Evolutionary conservation across 192 early-diverging fungal genomes (phyloP).

Genomic region (Umbelopsis sp.): DNA sequence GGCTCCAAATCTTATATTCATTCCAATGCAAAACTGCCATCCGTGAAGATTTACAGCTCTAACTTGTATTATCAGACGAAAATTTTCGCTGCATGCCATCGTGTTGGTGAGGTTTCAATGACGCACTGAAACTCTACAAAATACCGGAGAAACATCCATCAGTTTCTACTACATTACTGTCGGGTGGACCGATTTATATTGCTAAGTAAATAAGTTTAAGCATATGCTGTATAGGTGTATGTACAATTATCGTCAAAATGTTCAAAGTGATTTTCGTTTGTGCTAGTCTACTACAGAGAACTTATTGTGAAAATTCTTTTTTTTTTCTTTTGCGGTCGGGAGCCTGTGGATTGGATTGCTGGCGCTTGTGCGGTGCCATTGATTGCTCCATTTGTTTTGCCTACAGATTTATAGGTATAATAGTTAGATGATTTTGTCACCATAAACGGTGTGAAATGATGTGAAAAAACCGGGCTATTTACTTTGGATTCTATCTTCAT

Average conservation of each 20-base stretch:
- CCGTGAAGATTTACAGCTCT: too few species aligned
- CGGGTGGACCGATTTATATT: too few species aligned
- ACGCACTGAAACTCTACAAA: too few species aligned
- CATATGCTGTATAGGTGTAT: neutral
- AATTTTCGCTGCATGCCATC: too few species aligned
- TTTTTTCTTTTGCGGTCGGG: slow-evolving; percentile 3
- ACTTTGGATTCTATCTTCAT: slow-evolving; percentile 13
- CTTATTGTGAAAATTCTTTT: neutral
- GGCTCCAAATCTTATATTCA: too few species aligned
- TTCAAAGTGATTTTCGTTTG: neutral
- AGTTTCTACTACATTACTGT: too few species aligned
- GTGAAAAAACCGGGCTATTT: neutral
- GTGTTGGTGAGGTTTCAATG: too few species aligned
- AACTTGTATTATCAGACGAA: too few species aligned
- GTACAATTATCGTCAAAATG: neutral
- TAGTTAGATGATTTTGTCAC: too few species aligned
- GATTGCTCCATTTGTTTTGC: neutral
- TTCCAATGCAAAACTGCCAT: too few species aligned
- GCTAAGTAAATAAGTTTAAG: neutral
- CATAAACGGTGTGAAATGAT: too few species aligned
- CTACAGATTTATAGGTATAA: neutral
- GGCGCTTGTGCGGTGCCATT: slow-evolving; percentile 1
- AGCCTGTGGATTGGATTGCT: slow-evolving; percentile 1
- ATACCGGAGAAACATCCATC: too few species aligned
- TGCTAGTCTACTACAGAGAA: neutral